A percentile compares a stretch with the other conserved stretches of the same genome.
Conservation (phyloP, 257 asterid species). For the Nicotiana tabacum region DNA sequence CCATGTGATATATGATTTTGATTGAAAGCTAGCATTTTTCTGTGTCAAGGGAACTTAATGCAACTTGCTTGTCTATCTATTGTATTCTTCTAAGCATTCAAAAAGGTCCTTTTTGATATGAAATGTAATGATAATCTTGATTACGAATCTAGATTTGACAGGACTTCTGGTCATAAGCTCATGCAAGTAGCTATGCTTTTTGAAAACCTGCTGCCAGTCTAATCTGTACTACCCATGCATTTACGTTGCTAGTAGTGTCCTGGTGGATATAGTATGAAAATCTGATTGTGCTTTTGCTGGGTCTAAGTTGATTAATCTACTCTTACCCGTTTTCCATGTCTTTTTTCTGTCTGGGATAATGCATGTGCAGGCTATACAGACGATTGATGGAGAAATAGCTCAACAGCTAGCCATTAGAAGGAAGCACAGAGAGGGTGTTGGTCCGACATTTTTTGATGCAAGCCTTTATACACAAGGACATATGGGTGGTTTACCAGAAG, state of each 20-base stretch:
- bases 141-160: neutral
- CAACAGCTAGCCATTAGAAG: constrained; percentile 71
- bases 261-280: neutral
- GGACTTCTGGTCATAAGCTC: neutral
- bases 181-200: neutral
- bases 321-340: neutral
- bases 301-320: neutral
- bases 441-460: constrained; percentile 63
- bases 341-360: neutral
- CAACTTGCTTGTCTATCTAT: neutral
- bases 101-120: neutral
- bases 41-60: neutral
- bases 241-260: neutral
- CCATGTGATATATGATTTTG: neutral
- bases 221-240: neutral
- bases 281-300: neutral
- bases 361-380: constrained; percentile 70
- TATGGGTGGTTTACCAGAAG: constrained; percentile 77
- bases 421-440: constrained; percentile 76
- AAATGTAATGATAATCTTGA: neutral
- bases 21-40: neutral
- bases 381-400: constrained; percentile 85
- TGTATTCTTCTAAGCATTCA: neutral
- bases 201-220: neutral
- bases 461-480: constrained; percentile 66